phyloP scores from a whole-genome alignment of 1,139 yeast species.

The Pichia sp. region DNA sequence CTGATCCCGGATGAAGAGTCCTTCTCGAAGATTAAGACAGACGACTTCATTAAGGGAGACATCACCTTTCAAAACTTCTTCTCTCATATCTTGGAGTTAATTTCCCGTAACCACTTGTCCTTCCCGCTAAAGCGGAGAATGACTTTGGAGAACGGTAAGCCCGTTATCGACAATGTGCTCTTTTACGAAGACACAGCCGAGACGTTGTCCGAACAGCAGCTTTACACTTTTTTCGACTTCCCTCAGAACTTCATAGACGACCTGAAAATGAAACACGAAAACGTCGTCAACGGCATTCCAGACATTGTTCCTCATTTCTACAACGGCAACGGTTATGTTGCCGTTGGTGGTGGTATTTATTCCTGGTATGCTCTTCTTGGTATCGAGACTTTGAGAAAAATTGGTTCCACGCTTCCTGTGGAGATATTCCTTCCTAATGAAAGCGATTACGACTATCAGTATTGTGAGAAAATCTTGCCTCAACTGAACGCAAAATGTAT shows the following conservation, averaged over 20 bases:
- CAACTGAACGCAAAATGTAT: slow-evolving; percentile 44
- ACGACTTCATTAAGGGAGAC: slow-evolving; percentile 22
- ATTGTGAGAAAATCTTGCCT: slow-evolving; percentile 47
- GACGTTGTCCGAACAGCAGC: slow-evolving; percentile 23
- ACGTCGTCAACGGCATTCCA: slow-evolving; percentile 26
- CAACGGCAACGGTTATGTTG: slow-evolving; percentile 71
- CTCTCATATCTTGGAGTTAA: slow-evolving; percentile 22
- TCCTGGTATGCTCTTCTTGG: slow-evolving; percentile 67
- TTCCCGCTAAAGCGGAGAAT: slow-evolving; percentile 25
- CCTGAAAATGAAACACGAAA: slow-evolving; percentile 25
- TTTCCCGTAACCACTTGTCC: slow-evolving; percentile 22
- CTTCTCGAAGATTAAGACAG: slow-evolving; percentile 16
- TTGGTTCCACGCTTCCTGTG: slow-evolving; percentile 63
- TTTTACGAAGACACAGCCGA: slow-evolving; percentile 22
- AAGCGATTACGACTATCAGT: slow-evolving; percentile 44
- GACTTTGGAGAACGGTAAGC: slow-evolving; percentile 23
- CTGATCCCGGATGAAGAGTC: slow-evolving; percentile 28
- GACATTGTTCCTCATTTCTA: slow-evolving; percentile 33
- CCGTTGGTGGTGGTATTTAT: slow-evolving; percentile 75
- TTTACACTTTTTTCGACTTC: slow-evolving; percentile 23
- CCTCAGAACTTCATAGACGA: slow-evolving; percentile 28
- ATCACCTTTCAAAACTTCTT: slow-evolving; percentile 24
- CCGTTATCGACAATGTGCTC: slow-evolving; percentile 23
- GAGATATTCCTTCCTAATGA: slow-evolving; percentile 56
- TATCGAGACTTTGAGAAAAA: slow-evolving; percentile 55